phyloP scores from a whole-genome alignment of 2,329 filamentous ascomycete genomes.

The Hymenoscyphus fructigenus region DNA sequence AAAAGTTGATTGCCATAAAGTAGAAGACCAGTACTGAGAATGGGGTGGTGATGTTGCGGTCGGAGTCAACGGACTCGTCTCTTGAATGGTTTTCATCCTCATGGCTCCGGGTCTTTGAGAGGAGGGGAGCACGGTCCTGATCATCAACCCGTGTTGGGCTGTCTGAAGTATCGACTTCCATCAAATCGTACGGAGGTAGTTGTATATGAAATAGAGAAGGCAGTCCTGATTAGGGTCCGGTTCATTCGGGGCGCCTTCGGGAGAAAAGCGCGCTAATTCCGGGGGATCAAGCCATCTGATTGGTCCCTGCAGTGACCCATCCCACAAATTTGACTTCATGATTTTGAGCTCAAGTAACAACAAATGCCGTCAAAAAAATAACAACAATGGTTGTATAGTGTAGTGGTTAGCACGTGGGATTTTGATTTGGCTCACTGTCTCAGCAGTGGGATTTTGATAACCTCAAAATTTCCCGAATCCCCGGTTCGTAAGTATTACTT shows the following conservation, averaged over 20 bases:
- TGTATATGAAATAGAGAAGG: neutral
- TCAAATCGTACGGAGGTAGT: neutral
- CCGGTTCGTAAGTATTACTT: neutral
- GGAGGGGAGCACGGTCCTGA: neutral
- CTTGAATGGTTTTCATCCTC: neutral
- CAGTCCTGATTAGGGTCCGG: neutral
- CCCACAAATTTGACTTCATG: neutral
- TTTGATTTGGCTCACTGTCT: neutral
- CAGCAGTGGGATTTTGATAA: constrained; percentile 1
- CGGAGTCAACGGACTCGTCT: neutral
- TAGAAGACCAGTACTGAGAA: constrained; percentile 24
- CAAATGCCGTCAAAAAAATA: neutral
- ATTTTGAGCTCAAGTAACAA: neutral
- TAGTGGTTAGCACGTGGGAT: constrained; percentile 7
- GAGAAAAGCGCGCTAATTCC: neutral
- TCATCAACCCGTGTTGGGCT: neutral
- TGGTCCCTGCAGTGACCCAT: neutral
- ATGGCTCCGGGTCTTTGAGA: neutral
- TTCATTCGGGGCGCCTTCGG: neutral
- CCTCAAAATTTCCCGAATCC: constrained; percentile 7
- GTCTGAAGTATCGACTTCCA: neutral
- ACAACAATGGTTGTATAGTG: constrained; percentile 4
- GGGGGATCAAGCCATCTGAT: neutral
- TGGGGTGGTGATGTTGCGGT: constrained; percentile 1
- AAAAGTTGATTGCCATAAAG: constrained; percentile 36